Evolutionary conservation across 306 rosid genomes (phyloP), one percentile per base, ranked within the genome.

Genomic region (Purshia tridentata): DNA sequence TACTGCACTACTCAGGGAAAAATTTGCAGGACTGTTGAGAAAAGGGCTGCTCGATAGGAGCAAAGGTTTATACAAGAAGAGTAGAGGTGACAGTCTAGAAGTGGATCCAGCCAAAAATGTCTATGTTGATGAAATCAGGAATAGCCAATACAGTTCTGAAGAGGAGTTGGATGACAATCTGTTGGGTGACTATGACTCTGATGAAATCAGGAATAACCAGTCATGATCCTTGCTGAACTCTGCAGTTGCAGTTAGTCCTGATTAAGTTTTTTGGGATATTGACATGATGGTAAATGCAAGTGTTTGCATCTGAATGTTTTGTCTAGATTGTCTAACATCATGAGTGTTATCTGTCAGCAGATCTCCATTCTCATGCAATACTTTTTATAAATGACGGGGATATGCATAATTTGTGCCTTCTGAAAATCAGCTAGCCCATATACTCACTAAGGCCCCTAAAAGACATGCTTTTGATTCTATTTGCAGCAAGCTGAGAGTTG

Each of bases 1-100:
- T 53, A 83, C 81, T 14, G 86, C 84, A 6, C 77, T 79, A 61
- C 67, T 93, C 57, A 91, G 96, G 81, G 91, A 89, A 82, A 86
- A 72, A 80, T 75, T 86, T 47, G 77, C 87, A 35, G 56, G 11
- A 54, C 51, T 89, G 69, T 67, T 86, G 69, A 81, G 85, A 68
- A 81, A 85, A 78, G 94, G 97, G 59, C 63, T 82, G 11, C 73
- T 89, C 15, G 91, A 89, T 76, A 83, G 91, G 78, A 90, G 97
- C 68, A 86, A 79, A 57, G 93, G 91, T 37, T 74, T 84, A 11
- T 83, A 86, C 85, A 84, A 82, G 77, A 86, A 77, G 22, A 41
- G 15, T 75, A 53, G 20, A 12, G 81, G 77, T 72, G 49, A 60
- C 77, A 77, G 51, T 45, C 42, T 52, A 20, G 73, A 22, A 19